These are phyloP conservation scores for Ceratocystis ficicola DNA, from an alignment of 2,329 filamentous ascomycete species.

Conservation along the genomic window DNA sequence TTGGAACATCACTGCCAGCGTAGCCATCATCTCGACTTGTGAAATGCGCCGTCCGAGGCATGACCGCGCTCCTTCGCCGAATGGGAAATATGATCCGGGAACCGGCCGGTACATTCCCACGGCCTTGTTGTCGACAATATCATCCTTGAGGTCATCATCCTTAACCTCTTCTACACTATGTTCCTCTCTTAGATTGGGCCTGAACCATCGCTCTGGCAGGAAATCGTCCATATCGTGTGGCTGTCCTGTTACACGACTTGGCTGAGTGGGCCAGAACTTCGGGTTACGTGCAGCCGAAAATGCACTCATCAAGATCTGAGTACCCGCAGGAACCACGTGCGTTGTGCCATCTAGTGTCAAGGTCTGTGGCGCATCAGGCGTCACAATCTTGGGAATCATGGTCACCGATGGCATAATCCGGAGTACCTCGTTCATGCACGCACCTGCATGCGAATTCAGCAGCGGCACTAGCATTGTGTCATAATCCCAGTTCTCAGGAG, in stretches of 20 bases:
- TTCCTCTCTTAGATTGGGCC: conserved; percentile 23
- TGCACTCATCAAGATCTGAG: conserved; percentile 44
- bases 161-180: conserved; percentile 23
- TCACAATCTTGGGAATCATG: conserved; percentile 57
- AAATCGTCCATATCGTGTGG: conserved; percentile 53
- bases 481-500: conserved; percentile 56
- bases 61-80: conserved; percentile 45
- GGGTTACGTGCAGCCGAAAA: conserved; percentile 54
- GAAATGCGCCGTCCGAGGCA: conserved; percentile 48
- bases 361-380: conserved; percentile 39
- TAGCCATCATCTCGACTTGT: conserved; percentile 46
- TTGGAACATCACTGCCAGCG: conserved; percentile 44
- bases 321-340: conserved; percentile 45
- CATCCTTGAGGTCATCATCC: background rate
- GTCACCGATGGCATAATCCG: conserved; percentile 59
- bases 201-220: conserved; percentile 61
- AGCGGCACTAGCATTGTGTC: conserved; percentile 53
- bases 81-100: conserved; percentile 46
- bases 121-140: conserved; percentile 23
- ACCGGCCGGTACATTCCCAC: conserved; percentile 46
- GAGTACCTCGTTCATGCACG: conserved; percentile 66
- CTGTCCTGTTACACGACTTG: conserved; percentile 34
- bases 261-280: conserved; percentile 52
- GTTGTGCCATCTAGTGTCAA: conserved; percentile 47
- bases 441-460: conserved; percentile 57